phyloP scores from a whole-genome alignment of 2,329 filamentous ascomycete species.

The Cordyceps cicadae region DNA sequence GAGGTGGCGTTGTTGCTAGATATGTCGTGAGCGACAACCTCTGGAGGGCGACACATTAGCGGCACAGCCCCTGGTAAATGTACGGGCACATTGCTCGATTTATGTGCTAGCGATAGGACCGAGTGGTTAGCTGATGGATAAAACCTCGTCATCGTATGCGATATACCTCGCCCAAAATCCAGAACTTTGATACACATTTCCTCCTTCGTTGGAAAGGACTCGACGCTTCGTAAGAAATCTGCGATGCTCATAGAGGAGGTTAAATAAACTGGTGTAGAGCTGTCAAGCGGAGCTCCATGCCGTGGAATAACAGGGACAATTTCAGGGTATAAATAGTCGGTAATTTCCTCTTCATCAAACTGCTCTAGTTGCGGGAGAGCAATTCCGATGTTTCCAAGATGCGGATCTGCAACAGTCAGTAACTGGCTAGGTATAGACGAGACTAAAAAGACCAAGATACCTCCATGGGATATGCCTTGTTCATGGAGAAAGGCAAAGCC shows the following conservation, averaged over 20 bases:
- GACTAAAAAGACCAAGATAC: no score
- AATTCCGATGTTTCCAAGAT: not conserved
- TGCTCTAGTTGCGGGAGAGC: not conserved
- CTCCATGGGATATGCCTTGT: not conserved
- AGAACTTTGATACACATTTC: not conserved
- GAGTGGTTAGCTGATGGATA: no score
- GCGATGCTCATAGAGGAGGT: not conserved
- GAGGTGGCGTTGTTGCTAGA: not conserved
- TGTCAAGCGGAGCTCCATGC: no score
- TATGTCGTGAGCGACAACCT: not conserved
- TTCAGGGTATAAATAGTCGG: not conserved
- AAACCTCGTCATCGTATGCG: not conserved
- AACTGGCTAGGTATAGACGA: no score
- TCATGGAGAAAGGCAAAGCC: not conserved
- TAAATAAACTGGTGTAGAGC: no score
- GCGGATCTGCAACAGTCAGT: constrained; percentile 1
- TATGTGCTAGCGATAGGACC: no score
- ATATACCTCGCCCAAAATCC: constrained; percentile 3
- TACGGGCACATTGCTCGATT: no score
- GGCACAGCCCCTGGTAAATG: not conserved
- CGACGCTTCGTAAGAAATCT: not conserved
- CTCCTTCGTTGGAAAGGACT: not conserved
- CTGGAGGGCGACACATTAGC: not conserved
- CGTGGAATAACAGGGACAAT: not conserved
- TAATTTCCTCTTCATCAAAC: not conserved